Evolutionary conservation across 2,329 filamentous ascomycete genomes (phyloP), one percentile per base, ranked within the genome.

Genomic region (Aureobasidium subglaciale): DNA sequence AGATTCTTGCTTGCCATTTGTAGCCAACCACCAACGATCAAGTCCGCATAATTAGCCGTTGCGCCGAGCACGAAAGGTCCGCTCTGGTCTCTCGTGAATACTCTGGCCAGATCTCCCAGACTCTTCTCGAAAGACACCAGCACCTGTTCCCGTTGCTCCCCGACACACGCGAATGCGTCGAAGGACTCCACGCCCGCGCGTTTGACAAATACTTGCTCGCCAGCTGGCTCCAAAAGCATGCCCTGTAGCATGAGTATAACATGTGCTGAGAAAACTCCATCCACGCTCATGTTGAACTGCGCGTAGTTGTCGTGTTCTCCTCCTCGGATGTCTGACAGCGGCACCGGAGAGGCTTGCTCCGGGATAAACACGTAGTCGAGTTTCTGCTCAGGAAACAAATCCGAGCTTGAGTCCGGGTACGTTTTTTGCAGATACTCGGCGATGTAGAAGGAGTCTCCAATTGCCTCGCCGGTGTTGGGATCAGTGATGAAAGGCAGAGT

Each of bases 371-470:
- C 53, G 40, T 46, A 55, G 9, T 37, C 41, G n/a, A 55, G 53
- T 18, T 55, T 30, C 41, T 46, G 53, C 16, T 24, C 24, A 6
- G 53, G 53, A 24, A 55, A 55, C 3, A 55, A 10, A 4, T 55
- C 41, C 6, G 20, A 4, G 11, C 53, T 72, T 5, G 71, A 72
- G 27, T 66, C 56, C 0, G 80, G 79, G 55, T 79, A 83, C 0
- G 65, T 72, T 1, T 73, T 67, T 22, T 85, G 75, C 2, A 86
- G 72, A 61, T 84, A 79, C 24, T 77, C 67, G 6, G 83, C 84
- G 58, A 86, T 86, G 52, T 86, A 83, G 63, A 85, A 84, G 2
- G 82, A 81, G 68, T 87, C 84, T 5, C 83, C 83, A 2, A 85
- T 55, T 0, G 71, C 49, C 0, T 67, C 57, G 5, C 62, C 63